Evolutionary conservation across 2,329 filamentous ascomycete species (phyloP), one percentile per base, ranked within the genome.

Genomic region (Aschersonia sp.): DNA sequence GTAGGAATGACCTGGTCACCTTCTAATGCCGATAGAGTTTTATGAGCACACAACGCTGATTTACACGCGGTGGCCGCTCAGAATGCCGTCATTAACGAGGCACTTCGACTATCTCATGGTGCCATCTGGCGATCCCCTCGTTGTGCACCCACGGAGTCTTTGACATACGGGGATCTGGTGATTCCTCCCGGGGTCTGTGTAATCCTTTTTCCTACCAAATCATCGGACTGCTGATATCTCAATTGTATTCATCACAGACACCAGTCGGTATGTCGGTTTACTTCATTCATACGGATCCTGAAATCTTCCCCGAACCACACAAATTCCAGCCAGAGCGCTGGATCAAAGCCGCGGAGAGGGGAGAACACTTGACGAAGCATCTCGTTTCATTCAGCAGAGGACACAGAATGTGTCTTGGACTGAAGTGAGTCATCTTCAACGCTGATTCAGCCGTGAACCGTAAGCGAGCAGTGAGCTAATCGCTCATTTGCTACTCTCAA

Each of bases 301-400:
- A 35, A 2, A 43, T 50, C 12, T 50, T 42, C n/a, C 48, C 48
- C 6, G 29, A 50, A 9, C 46, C 48, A 8, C 2, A 47, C 5
- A 30, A 10, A 4, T 50, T 50, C 37, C 22, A 47, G 10, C 48
- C 48, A 22, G 45, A 46, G 5, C 45, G 48, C n/a, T 50, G 48
- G 48, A 44, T 47, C 9, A 22, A 29, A 37, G 35, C 35, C 35
- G 12, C 35, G 2, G 35, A 37, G 12, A 8, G 12, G 12, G 35
- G 35, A 8, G 35, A 9, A 12, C 35, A 37, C 12, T 37, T 37
- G 35, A 9, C 35, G 8, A 37, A 37, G 35, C 12, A 37, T 12
- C 8, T 37, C 35, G 8, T 8, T 12, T 37, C 35, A 8, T 37
- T 37, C 35, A 37, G 8, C 35, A 37, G 12, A 12, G 35, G 35